Evolutionary conservation across 2,329 filamentous ascomycete species (phyloP).

Genomic region (Claviceps humidiphila): DNA sequence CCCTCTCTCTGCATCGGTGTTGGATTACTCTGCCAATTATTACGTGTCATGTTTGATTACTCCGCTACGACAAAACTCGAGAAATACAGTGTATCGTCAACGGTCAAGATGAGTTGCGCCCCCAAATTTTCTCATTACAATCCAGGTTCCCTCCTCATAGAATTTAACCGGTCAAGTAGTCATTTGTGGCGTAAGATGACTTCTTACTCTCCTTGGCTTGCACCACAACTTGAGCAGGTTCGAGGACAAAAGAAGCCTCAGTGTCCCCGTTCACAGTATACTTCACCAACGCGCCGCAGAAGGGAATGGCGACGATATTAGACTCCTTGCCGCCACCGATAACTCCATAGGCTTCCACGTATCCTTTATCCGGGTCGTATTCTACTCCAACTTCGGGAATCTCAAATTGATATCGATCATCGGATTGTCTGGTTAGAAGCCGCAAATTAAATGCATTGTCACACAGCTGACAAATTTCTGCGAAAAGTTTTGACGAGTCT

Average conservation of each 20-base stretch:
- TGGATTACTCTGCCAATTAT: too few species aligned
- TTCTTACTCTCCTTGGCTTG: neutral
- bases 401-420: neutral
- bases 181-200: neutral
- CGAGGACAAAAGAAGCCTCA: neutral
- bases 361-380: neutral
- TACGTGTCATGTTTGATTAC: too few species aligned
- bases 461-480: neutral
- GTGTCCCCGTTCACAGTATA: neutral
- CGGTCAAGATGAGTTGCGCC: too few species aligned
- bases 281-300: neutral
- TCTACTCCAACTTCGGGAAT: rapidly evolving
- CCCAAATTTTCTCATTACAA: too few species aligned
- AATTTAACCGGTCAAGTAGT: too few species aligned
- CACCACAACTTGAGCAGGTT: neutral
- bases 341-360: neutral
- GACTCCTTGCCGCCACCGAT: neutral
- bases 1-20: too few species aligned
- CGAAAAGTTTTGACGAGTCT: neutral
- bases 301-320: neutral
- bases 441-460: neutral
- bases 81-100: too few species aligned
- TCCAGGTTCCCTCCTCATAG: neutral
- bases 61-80: too few species aligned
- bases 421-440: neutral